Evolutionary conservation across 2,329 filamentous ascomycete genomes (phyloP).

Genomic region (Penicillium sp.): DNA sequence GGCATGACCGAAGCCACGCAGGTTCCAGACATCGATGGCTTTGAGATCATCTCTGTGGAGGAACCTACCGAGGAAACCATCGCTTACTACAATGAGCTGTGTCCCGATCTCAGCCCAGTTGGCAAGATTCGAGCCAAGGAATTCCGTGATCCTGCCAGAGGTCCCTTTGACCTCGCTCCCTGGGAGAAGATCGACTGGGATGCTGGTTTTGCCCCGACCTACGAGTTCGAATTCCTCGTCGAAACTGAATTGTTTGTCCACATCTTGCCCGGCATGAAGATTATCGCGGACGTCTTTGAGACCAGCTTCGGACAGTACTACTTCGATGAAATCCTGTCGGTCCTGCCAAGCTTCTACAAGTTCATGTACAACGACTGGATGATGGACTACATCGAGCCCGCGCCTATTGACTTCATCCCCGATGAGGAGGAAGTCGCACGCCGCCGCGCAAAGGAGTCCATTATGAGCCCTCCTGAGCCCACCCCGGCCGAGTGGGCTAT

Average conservation of each 20-base stretch:
- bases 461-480: neutral
- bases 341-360: slow-evolving; percentile 64
- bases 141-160: slow-evolving; percentile 48
- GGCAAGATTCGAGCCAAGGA: slow-evolving; percentile 55
- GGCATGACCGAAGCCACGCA: slow-evolving; percentile 44
- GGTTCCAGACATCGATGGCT: slow-evolving; percentile 54
- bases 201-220: slow-evolving; percentile 16
- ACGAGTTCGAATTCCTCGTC: slow-evolving; percentile 61
- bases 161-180: slow-evolving; percentile 37
- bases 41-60: slow-evolving; percentile 60
- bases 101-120: slow-evolving; percentile 49
- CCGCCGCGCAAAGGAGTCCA: neutral
- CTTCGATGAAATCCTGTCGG: slow-evolving; percentile 58
- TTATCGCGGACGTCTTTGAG: slow-evolving; percentile 57
- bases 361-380: slow-evolving; percentile 70
- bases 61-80: slow-evolving; percentile 47
- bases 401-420: slow-evolving; percentile 3
- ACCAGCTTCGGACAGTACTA: slow-evolving; percentile 63
- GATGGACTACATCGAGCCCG: slow-evolving; percentile 63
- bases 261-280: slow-evolving; percentile 65
- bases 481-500: neutral
- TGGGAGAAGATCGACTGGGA: slow-evolving; percentile 34
- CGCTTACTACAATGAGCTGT: slow-evolving; percentile 50
- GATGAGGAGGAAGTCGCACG: slow-evolving; percentile 1
- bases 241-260: slow-evolving; percentile 61